Percentiles rank a stretch among this genome's conserved stretches.
phyloP scores from a whole-genome alignment of 2,329 filamentous ascomycete species.

The Neobulgaria alba region DNA sequence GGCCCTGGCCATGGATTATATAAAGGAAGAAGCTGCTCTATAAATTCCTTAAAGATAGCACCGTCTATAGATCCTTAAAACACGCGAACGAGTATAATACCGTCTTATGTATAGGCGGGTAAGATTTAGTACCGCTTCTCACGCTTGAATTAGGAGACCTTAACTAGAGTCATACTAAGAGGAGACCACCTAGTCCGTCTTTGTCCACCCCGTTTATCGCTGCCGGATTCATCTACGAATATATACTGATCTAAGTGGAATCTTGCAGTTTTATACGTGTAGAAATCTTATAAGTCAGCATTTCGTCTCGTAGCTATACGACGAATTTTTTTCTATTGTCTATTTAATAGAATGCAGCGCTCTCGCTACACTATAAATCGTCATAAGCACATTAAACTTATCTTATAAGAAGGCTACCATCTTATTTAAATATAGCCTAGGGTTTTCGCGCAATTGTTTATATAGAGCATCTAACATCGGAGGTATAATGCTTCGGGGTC shows the following conservation, averaged over 20 bases:
- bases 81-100: constrained; percentile 21
- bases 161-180: constrained; percentile 22
- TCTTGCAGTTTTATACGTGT: constrained; percentile 28
- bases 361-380: too few species aligned
- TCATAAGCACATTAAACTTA: constrained; percentile 9
- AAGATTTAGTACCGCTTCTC: constrained; percentile 22
- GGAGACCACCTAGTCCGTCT: constrained; percentile 32
- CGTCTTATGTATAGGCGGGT: constrained; percentile 19
- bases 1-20: constrained; percentile 28
- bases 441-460: constrained; percentile 18
- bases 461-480: constrained; percentile 18
- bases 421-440: constrained; percentile 15
- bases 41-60: constrained; percentile 25
- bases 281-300: constrained; percentile 30
- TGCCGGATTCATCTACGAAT: constrained; percentile 32
- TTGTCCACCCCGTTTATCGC: constrained; percentile 30
- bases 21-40: constrained; percentile 28
- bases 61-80: constrained; percentile 26
- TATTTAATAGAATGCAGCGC: too few species aligned
- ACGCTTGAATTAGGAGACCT: constrained; percentile 22
- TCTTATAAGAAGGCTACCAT: constrained; percentile 16
- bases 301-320: constrained; percentile 28
- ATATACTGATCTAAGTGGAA: constrained; percentile 30
- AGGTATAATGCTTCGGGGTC: constrained; percentile 16
- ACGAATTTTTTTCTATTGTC: constrained; percentile 27